Percentiles rank a stretch among this genome's conserved stretches.
Evolutionary conservation across 257 asterid genomes (phyloP).

Genomic region (Anisodus tanguticus): DNA sequence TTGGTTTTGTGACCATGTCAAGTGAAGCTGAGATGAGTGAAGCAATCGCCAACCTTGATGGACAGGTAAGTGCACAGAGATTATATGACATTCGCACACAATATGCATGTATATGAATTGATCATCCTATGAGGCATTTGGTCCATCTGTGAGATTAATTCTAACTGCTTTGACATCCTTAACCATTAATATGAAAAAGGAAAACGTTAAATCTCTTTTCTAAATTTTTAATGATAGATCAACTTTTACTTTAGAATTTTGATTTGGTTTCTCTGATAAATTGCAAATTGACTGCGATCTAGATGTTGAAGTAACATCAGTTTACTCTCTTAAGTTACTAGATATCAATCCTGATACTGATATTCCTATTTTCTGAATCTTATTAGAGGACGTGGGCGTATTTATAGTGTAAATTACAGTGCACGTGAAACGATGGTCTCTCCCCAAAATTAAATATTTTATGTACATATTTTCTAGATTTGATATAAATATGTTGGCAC

Average conservation of each 20-base stretch:
- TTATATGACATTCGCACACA: neutral
- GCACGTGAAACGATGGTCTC: too few relatives aligned
- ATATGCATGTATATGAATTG: constrained; percentile 17
- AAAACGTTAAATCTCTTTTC: neutral
- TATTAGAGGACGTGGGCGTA: neutral
- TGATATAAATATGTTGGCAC: too few relatives aligned
- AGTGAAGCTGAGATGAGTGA: constrained; percentile 77
- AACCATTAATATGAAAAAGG: neutral
- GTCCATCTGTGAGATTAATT: neutral
- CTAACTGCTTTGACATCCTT: neutral
- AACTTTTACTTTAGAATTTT: neutral
- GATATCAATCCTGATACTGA: neutral
- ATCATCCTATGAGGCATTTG: neutral
- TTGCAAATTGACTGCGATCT: neutral
- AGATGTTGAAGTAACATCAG: neutral
- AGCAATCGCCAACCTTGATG: constrained; percentile 87
- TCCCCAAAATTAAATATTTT: too few relatives aligned
- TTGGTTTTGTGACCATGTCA: constrained; percentile 89
- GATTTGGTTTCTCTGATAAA: neutral
- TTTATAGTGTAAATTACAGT: too few relatives aligned
- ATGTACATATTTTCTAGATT: too few relatives aligned
- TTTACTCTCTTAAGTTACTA: neutral
- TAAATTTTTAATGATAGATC: neutral
- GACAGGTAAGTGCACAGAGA: constrained; percentile 58
- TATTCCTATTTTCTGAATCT: neutral